Percentiles rank a stretch among this genome's conserved stretches.
phyloP scores from a whole-genome alignment of 306 rosid genomes.

The Trichosanthes cucumerina region DNA sequence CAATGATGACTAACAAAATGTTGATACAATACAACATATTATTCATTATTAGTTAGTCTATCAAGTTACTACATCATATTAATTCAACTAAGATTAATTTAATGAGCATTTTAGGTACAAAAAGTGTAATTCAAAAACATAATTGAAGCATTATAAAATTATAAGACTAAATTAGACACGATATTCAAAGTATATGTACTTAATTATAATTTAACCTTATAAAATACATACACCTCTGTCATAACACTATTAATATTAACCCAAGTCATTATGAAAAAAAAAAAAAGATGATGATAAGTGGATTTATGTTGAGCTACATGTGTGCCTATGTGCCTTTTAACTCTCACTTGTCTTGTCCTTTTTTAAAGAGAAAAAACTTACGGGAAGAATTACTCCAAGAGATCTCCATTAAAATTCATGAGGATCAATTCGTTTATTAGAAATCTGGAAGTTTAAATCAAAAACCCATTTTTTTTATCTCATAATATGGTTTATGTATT shows the following conservation, averaged over 20 bases:
- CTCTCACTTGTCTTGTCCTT: background rate
- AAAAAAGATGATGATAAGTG: background rate
- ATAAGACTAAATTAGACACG: background rate
- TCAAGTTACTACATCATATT: background rate
- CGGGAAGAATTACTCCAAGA: no score
- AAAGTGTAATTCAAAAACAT: background rate
- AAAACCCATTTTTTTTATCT: background rate
- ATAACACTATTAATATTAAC: no score
- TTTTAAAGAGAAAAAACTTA: no score
- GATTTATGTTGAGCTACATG: background rate
- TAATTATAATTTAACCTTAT: no score
- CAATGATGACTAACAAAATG: background rate
- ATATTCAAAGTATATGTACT: background rate
- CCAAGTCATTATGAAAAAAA: no score
- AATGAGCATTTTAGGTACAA: no score
- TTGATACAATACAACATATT: background rate
- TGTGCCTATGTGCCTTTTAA: no score
- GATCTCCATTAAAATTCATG: no score
- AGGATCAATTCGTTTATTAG: background rate
- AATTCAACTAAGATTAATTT: background rate
- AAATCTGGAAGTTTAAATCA: background rate
- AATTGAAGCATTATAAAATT: background rate
- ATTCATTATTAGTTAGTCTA: background rate
- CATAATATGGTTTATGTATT: no score
- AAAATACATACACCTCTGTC: background rate